These are phyloP conservation scores for Lactifluus echinatus DNA, from an alignment of 768 basidiomycete genomes.

Conservation along the genomic window DNA sequence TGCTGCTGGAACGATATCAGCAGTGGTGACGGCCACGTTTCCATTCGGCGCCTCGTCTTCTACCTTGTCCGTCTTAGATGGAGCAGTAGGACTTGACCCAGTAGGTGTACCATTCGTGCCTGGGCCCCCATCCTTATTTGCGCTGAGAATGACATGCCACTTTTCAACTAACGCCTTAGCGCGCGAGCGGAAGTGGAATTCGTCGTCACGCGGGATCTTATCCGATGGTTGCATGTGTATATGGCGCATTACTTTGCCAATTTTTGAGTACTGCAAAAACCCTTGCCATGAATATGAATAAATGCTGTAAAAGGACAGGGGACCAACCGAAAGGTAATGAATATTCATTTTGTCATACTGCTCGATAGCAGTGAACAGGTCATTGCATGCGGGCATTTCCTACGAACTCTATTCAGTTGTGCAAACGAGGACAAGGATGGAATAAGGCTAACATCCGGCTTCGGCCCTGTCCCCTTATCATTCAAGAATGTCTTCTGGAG, in stretches of 20 bases:
- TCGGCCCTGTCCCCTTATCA: constrained; percentile 47
- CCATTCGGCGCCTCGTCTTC: constrained; percentile 12
- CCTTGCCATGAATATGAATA: not conserved
- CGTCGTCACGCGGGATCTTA: constrained; percentile 53
- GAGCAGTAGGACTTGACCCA: constrained; percentile 13
- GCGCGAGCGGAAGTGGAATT: constrained; percentile 65
- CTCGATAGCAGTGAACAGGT: constrained; percentile 69
- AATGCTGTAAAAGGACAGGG: not conserved
- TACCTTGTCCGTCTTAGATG: constrained; percentile 6
- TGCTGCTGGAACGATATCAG: constrained; percentile 2
- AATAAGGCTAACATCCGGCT: constrained; percentile 45
- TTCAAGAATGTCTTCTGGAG: constrained; percentile 82
- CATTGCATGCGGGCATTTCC: constrained; percentile 72
- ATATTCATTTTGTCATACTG: constrained; percentile 69
- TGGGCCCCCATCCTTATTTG: constrained; percentile 22
- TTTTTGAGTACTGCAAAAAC: constrained; percentile 57
- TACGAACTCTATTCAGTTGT: constrained; percentile 26
- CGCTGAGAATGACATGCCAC: constrained; percentile 51
- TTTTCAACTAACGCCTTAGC: constrained; percentile 60
- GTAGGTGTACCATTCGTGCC: constrained; percentile 11
- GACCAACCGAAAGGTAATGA: constrained; percentile 50
- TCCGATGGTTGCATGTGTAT: constrained; percentile 49
- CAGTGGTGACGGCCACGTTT: not conserved
- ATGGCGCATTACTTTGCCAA: constrained; percentile 84
- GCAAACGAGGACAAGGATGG: not conserved